A percentile compares a stretch with the other conserved stretches of the same genome.
Conservation (phyloP, 78 protist genomes). For the slime mould (Dictyostelium discoideum) region DNA sequence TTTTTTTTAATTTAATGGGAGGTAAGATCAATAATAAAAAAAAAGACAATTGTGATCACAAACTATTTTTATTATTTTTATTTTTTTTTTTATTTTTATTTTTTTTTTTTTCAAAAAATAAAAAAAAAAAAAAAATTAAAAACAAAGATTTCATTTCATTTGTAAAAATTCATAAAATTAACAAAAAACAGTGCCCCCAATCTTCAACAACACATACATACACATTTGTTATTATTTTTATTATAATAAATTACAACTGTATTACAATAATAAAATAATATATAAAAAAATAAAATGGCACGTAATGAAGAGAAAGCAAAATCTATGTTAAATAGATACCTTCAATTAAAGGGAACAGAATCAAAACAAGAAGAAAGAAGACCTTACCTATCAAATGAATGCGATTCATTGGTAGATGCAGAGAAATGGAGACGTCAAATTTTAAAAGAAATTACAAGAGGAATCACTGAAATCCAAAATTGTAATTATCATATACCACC, state of each 20-base stretch:
- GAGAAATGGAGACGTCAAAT: slow-evolving; percentile 94
- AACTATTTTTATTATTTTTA: neutral
- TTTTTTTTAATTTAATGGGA: neutral
- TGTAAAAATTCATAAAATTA: neutral
- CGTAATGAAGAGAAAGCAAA: slow-evolving; percentile 97
- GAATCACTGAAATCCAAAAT: slow-evolving; percentile 93
- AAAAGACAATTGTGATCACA: too few species aligned
- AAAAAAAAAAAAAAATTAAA: too few species aligned
- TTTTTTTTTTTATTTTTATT: neutral
- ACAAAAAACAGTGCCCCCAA: neutral
- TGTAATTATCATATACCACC: slow-evolving; percentile 37
- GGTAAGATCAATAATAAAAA: too few species aligned
- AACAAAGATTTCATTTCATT: neutral
- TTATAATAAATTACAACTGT: neutral
- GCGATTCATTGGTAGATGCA: slow-evolving; percentile 80
- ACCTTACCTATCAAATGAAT: slow-evolving; percentile 84
- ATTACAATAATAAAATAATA: neutral
- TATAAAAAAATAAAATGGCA: slow-evolving; percentile 85
- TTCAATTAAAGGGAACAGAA: slow-evolving; percentile 76
- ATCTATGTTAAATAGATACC: slow-evolving; percentile 92
- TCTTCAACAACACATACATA: neutral
- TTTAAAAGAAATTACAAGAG: slow-evolving; percentile 85
- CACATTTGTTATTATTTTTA: neutral
- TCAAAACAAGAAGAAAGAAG: slow-evolving; percentile 30
- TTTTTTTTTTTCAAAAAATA: too few species aligned